Evolutionary conservation across 2,329 filamentous ascomycete species (phyloP), one percentile per base, ranked within the genome.

Genomic region (Pseudopyricularia cyperi): DNA sequence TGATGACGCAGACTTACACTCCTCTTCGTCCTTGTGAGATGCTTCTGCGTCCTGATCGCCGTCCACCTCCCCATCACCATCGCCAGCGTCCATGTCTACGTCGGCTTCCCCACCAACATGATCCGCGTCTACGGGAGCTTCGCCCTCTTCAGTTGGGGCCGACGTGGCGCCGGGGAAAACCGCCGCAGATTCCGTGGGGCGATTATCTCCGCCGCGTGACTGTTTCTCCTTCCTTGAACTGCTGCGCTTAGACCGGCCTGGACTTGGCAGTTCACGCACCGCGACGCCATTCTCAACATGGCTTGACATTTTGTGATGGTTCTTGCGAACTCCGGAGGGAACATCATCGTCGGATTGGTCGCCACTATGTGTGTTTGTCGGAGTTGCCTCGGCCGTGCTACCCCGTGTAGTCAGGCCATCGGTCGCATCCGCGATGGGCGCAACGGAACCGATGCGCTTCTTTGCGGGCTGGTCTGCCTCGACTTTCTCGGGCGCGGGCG

Each of bases 1-100:
- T 47, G 7, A 22, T 28, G 28, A 11, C 3, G 26, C 34, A 33
- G 26, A 61, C 76, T 66, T 76, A 79, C 81, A 63, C 61, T 83
- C 80, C 77, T 87, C 83, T 54, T 81, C 77, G 55, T 82, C 82
- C 52, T 67, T 80, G 50, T 76, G 72, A 19, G 71, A 74, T 48
- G 70, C 73, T 57, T 83, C 80, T 3, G 72, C 70, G 56, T 83
- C 80, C 55, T 80, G 79, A 56, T 80, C 76, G 52, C 72, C 69
- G 58, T 82, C 79, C 57, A 70, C 69, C 52, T 81, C 76, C 47
- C 63, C 69, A 37, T 69, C 69, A 22, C 77, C 75, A 35, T 81
- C 76, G 28, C 76, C 82, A 8, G 37, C 17, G 47, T 74, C 77
- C 28, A 75, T 71, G 44, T 70, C 71, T 22, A 69, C 66, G 15